Evolutionary conservation across 352 stramenopile genomes (phyloP).

Genomic region (Phytophthora macrochlamydospora): DNA sequence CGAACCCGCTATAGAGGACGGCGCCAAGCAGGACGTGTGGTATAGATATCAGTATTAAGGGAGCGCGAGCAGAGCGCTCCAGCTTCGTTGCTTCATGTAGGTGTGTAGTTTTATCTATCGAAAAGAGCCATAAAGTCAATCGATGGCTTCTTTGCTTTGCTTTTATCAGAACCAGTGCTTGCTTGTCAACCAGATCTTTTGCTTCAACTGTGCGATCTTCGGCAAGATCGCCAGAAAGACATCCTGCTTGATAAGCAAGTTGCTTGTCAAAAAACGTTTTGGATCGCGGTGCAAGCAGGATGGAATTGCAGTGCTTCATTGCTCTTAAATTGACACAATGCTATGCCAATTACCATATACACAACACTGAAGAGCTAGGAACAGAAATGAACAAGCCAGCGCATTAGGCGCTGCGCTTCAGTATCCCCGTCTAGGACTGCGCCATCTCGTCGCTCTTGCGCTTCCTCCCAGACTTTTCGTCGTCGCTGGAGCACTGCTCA

Average conservation of each 20-base stretch:
- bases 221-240: background rate
- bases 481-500: constrained; percentile 24
- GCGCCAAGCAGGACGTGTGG: constrained; percentile 5
- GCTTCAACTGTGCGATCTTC: background rate
- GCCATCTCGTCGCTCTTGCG: constrained; percentile 43
- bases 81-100: constrained; percentile 35
- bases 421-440: constrained; percentile 1
- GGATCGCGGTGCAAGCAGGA: background rate
- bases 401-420: background rate
- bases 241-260: background rate
- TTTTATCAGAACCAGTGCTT: background rate
- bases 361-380: background rate
- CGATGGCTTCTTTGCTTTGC: constrained; percentile 25
- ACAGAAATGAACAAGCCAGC: background rate
- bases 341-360: background rate
- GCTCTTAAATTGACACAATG: background rate
- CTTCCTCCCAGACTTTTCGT: constrained; percentile 41
- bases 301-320: constrained; percentile 3
- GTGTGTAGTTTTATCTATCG: constrained; percentile 40
- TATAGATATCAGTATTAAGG: constrained; percentile 44
- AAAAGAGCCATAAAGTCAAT: constrained; percentile 31
- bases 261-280: background rate
- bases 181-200: background rate
- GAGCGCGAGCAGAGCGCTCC: constrained; percentile 36
- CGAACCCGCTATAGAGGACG: constrained; percentile 24